Percentiles rank a stretch among this genome's conserved stretches.
phyloP scores from a whole-genome alignment of 805 yeast species.

The Ogataea trehaloabstinens region DNA sequence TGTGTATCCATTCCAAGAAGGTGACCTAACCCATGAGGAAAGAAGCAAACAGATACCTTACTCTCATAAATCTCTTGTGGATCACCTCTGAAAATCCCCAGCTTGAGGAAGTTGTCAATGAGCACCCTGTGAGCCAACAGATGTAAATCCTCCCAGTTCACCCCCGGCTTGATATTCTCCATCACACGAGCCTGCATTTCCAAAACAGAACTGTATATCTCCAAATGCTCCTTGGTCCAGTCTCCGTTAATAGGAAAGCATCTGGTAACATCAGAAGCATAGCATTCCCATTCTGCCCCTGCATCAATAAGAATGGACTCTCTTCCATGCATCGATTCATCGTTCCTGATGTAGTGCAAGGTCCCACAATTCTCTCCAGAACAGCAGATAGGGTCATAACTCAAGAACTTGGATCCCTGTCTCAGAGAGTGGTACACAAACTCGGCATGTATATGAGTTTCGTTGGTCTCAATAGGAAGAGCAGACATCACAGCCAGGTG shows the following conservation, averaged over 20 bases:
- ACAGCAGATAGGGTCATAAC: slow-evolving; percentile 96
- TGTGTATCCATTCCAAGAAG: slow-evolving; percentile 93
- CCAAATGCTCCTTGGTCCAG: slow-evolving; percentile 85
- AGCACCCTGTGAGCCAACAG: slow-evolving; percentile 74
- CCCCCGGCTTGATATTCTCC: slow-evolving; percentile 77
- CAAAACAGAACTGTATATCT: slow-evolving; percentile 72
- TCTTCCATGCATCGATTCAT: slow-evolving; percentile 55
- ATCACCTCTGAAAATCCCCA: slow-evolving; percentile 69
- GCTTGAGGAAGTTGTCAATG: slow-evolving; percentile 62
- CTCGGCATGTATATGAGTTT: slow-evolving; percentile 93
- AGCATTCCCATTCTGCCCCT: slow-evolving; percentile 95
- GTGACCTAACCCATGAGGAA: slow-evolving; percentile 97
- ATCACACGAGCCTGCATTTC: slow-evolving; percentile 80
- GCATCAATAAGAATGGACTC: slow-evolving; percentile 85
- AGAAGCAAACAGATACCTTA: slow-evolving; percentile 72
- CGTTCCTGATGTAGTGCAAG: slow-evolving; percentile 84
- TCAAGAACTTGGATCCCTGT: slow-evolving; percentile 86
- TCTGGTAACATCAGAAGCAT: slow-evolving; percentile 92
- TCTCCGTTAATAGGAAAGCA: slow-evolving; percentile 90
- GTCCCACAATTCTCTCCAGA: slow-evolving; percentile 91
- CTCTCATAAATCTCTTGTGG: slow-evolving; percentile 67
- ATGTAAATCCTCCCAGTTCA: slow-evolving; percentile 82
- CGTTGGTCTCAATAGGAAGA: slow-evolving; percentile 79
- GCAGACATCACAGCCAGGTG: slow-evolving; percentile 94
- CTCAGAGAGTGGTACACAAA: slow-evolving; percentile 90